phyloP scores from a whole-genome alignment of 2,329 filamentous ascomycete species.

The Trichoderma asperellum region DNA sequence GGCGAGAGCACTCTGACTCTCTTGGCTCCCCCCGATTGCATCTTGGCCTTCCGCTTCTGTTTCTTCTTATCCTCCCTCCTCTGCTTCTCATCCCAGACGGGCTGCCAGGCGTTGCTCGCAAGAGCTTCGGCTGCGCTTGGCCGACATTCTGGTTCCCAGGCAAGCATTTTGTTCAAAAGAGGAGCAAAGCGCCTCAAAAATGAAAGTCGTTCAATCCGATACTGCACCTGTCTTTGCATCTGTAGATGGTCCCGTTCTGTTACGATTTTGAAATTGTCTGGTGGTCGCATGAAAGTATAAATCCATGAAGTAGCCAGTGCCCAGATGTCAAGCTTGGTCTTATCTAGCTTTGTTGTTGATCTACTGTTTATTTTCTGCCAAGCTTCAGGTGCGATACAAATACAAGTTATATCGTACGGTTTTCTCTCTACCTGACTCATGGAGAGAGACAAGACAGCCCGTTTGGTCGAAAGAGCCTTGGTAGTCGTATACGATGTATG shows the following conservation, averaged over 20 bases:
- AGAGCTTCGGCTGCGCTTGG: not conserved
- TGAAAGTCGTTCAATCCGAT: not conserved
- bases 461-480: not conserved
- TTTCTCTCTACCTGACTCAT: not conserved
- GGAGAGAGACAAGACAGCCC: not conserved
- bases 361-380: not conserved
- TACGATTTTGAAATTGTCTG: not conserved
- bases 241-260: not conserved
- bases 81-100: not conserved
- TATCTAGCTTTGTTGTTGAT: not conserved
- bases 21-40: not conserved
- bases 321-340: not conserved
- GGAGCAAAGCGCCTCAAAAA: not conserved
- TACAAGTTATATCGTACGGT: not conserved
- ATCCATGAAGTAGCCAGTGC: not conserved
- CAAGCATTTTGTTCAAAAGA: not conserved
- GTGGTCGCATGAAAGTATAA: not conserved
- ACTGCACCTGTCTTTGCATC: not conserved
- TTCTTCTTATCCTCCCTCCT: not conserved
- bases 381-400: slow-evolving; percentile 4
- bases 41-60: not conserved
- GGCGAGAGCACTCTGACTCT: not conserved
- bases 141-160: not conserved
- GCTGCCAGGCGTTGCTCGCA: not conserved
- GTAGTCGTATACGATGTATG: too few relatives aligned